A percentile compares a stretch with the other conserved stretches of the same genome.
Conservation (phyloP, 2,329 filamentous ascomycete genomes). For the Malbranchea zuffiana region DNA sequence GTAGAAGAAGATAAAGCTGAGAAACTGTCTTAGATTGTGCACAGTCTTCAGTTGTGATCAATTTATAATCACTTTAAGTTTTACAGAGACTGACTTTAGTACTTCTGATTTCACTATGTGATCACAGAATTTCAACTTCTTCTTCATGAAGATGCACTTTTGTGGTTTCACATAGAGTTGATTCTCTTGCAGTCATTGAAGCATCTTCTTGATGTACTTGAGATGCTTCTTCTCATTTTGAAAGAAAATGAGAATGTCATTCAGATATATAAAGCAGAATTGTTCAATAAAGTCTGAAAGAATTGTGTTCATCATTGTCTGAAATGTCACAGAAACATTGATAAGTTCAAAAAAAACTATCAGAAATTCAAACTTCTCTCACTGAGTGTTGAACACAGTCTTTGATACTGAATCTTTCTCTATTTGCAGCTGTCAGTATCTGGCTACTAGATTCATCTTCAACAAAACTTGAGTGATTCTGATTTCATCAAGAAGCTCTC, state of each 20-base stretch:
- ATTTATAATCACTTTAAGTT: neutral
- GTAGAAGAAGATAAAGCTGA: neutral
- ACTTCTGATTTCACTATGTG: neutral
- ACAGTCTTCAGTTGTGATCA: neutral
- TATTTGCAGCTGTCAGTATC: slow-evolving; percentile 1
- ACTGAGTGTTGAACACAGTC: slow-evolving; percentile 2
- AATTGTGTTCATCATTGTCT: slow-evolving; percentile 1
- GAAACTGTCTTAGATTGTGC: neutral
- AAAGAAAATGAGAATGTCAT: slow-evolving; percentile 4
- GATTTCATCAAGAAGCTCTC: neutral
- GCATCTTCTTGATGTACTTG: neutral
- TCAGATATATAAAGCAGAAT: slow-evolving; percentile 1
- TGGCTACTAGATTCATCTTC: slow-evolving; percentile 1
- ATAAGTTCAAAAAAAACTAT: neutral
- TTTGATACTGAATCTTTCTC: neutral
- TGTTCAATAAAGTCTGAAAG: neutral
- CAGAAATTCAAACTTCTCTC: neutral
- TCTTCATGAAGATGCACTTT: slow-evolving; percentile 3
- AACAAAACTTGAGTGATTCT: neutral
- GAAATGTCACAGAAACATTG: neutral
- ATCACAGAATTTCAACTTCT: neutral
- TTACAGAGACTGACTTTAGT: neutral
- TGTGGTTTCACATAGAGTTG: neutral
- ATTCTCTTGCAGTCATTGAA: neutral
- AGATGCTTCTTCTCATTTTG: neutral